phyloP scores from a whole-genome alignment of 2,329 filamentous ascomycete species.

The Talaromyces albobiverticillius region DNA sequence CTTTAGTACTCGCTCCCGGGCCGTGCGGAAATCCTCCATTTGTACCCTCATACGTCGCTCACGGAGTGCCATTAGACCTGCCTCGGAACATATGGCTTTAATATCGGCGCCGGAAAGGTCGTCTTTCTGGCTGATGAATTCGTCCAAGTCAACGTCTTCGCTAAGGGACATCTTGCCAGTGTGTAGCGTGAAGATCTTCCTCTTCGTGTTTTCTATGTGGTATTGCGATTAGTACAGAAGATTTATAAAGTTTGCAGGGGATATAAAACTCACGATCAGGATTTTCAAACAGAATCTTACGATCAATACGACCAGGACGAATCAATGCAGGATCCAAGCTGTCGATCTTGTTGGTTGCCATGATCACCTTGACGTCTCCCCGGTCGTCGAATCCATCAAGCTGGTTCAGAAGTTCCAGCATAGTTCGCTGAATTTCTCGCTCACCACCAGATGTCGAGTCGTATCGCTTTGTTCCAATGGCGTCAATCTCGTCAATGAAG shows the following conservation, averaged over 20 bases:
- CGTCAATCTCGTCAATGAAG: slow-evolving; percentile 99
- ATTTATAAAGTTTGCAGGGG: background rate
- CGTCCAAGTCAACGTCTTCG: slow-evolving; percentile 95
- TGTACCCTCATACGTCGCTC: slow-evolving; percentile 97
- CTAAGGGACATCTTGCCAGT: slow-evolving; percentile 98
- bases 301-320: slow-evolving; percentile 93
- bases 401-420: slow-evolving; percentile 97
- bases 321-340: slow-evolving; percentile 94
- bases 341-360: slow-evolving; percentile 99
- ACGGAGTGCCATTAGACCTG: slow-evolving; percentile 86
- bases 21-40: slow-evolving; percentile 95
- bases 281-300: slow-evolving; percentile 84
- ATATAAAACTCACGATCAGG: slow-evolving; percentile 57
- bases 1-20: slow-evolving; percentile 90
- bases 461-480: slow-evolving; percentile 97
- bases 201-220: slow-evolving; percentile 71
- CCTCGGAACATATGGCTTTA: slow-evolving; percentile 97
- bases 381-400: slow-evolving; percentile 98
- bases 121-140: slow-evolving; percentile 98
- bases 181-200: slow-evolving; percentile 98
- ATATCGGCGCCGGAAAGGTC: slow-evolving; percentile 96
- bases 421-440: slow-evolving; percentile 95
- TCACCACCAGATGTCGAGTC: slow-evolving; percentile 96
- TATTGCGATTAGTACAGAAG: background rate
- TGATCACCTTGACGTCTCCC: slow-evolving; percentile 98